Base-by-base conservation (phyloP, 768 basidiomycete species). In the Leucocoprinus sp. region DNA sequence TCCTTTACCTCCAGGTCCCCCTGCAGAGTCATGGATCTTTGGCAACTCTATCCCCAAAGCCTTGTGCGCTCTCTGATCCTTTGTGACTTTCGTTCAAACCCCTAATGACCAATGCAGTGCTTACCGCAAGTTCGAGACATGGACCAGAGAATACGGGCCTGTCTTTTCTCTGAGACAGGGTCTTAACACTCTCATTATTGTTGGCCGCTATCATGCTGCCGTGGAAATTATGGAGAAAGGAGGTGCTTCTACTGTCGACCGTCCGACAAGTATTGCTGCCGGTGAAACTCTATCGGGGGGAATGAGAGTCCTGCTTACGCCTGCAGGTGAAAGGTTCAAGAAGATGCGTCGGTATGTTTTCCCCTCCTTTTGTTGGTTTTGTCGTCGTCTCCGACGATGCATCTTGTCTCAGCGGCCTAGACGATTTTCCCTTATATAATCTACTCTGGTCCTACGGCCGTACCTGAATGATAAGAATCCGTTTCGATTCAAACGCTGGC, bases 151-250 rank as follows among this genome's bases (percentile, higher is more conserved):
- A 50, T 82, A 82, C 50, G 82, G 81, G 0, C 75, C 80, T 0
- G 64, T 83, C 6, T 78, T 81, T 52, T 71, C 75, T 0, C 57
- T 83, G 2, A 68, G 74, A 0, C 64, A 76, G 45, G 80, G 82
- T 1, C 55, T 64, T 9, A 60, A 60, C 8, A 65, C 62, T 8
- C 63, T 68, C 35, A 57, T 76, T 45, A 64, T 80, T 37, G 65
- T 78, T 22, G 73, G 74, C 0, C 62, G 75, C 2, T 56, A 75
- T 40, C 58, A 80, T 57, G 78, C 77, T 28, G 78, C 80, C 0
- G 68, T 80, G 0, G 78, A 82, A 17, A 73, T 82, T 45, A 76
- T 82, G 78, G 80, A 82, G 54, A 75, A 75, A 42, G 75, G 81
- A 51, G 79, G 80, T n/a, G 70, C 73, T 3, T 51, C 65, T 3